Percentiles rank a stretch among this genome's conserved stretches.
Conservation (phyloP, 495 filamentous ascomycete genomes). For the Antarctomyces pellizariae region DNA sequence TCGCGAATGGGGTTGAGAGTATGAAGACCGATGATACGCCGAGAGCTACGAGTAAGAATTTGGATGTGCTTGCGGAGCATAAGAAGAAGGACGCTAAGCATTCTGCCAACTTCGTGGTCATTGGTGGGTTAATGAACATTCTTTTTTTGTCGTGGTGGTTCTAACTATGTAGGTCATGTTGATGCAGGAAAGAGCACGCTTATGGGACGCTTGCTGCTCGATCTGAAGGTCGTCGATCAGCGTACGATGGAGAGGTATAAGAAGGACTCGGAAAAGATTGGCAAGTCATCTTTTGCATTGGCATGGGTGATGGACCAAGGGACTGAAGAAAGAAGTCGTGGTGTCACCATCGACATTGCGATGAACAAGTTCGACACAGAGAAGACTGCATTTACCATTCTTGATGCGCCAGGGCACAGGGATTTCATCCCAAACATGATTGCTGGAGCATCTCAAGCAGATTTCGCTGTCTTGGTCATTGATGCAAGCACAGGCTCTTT, state of each 20-base stretch:
- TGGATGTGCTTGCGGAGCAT: conserved; percentile 68
- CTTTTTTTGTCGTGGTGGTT: neutral
- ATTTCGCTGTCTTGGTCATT: conserved; percentile 88
- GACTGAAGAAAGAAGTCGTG: conserved; percentile 61
- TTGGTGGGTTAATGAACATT: conserved; percentile 30
- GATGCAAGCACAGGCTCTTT: conserved; percentile 76
- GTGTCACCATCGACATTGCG: conserved; percentile 95
- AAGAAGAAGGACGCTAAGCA: conserved; percentile 53
- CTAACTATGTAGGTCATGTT: conserved; percentile 46
- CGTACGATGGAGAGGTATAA: conserved; percentile 70
- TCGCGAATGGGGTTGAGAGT: conserved; percentile 26
- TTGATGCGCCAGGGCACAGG: conserved; percentile 82
- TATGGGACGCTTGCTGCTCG: conserved; percentile 84
- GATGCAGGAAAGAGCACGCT: conserved; percentile 95
- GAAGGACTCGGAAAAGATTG: conserved; percentile 72
- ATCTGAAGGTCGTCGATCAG: conserved; percentile 68
- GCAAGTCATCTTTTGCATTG: conserved; percentile 84
- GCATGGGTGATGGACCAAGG: conserved; percentile 92
- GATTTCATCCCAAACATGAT: conserved; percentile 99
- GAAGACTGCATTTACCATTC: conserved; percentile 68
- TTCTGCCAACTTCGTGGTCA: conserved; percentile 83
- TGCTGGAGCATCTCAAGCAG: conserved; percentile 81
- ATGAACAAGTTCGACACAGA: conserved; percentile 82
- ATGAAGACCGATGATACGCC: conserved; percentile 46
- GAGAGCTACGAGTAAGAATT: conserved; percentile 58